phyloP scores from a whole-genome alignment of 2,329 filamentous ascomycete species.

The Nakataea oryzae region DNA sequence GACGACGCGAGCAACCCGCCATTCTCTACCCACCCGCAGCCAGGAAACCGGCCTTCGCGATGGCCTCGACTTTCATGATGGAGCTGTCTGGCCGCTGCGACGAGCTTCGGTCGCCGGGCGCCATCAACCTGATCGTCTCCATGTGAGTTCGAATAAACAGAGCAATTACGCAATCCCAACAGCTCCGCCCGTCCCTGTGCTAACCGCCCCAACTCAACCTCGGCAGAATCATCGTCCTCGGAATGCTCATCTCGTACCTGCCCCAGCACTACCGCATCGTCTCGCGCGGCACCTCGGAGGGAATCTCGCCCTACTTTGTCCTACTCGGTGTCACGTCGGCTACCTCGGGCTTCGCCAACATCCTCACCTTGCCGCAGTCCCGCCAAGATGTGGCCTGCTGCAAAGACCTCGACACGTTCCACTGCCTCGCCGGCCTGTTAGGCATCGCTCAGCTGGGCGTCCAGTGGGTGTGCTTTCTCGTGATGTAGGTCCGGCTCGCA shows the following conservation, averaged over 20 bases:
- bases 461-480: conserved; percentile 84
- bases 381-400: conserved; percentile 80
- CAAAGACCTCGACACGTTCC: conserved; percentile 65
- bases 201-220: too few species aligned
- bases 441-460: conserved; percentile 85
- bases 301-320: conserved; percentile 91
- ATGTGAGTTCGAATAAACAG: conserved; percentile 29
- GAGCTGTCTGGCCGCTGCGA: conserved; percentile 32
- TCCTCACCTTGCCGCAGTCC: conserved; percentile 76
- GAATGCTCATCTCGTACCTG: conserved; percentile 85
- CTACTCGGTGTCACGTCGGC: conserved; percentile 87
- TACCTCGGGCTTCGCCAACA: conserved; percentile 84
- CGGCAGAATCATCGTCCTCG: conserved; percentile 62
- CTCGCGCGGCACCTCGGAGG: conserved; percentile 73
- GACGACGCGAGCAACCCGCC: too few species aligned
- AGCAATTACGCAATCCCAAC: too few species aligned
- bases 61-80: conserved; percentile 19
- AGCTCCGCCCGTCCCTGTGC: too few species aligned
- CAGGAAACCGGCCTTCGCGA: conserved; percentile 8
- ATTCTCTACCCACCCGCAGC: too few species aligned
- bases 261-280: conserved; percentile 94
- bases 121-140: conserved; percentile 44
- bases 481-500: conserved; percentile 58
- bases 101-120: conserved; percentile 38
- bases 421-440: conserved; percentile 76